Evolutionary conservation across 129 eudicot species (phyloP).

Genomic region (Sambucus nigra): DNA sequence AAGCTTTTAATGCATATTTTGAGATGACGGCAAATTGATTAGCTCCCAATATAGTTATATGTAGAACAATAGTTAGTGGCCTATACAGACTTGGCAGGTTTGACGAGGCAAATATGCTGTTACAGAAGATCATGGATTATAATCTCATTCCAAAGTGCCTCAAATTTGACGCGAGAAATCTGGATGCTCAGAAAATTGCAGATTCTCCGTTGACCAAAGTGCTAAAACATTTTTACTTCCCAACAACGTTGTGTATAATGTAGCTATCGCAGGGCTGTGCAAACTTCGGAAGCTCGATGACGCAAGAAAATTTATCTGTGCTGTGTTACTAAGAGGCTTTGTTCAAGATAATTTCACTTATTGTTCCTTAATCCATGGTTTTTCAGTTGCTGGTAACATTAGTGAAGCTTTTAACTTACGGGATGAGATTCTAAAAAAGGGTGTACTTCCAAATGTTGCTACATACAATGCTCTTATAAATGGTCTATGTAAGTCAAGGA

Average conservation of each 20-base stretch:
- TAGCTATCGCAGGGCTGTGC: slow-evolving; percentile 63
- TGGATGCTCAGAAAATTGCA: slow-evolving; percentile 20
- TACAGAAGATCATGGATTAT: slow-evolving; percentile 53
- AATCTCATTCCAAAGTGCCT: slow-evolving; percentile 28
- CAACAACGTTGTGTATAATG: slow-evolving; percentile 53
- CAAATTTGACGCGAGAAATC: slow-evolving; percentile 18
- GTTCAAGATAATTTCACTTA: slow-evolving; percentile 68
- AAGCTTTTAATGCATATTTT: slow-evolving; percentile 44
- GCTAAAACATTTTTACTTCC: slow-evolving; percentile 26
- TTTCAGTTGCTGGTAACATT: slow-evolving; percentile 46
- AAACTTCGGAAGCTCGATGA: slow-evolving; percentile 55
- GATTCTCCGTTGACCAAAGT: slow-evolving; percentile 30
- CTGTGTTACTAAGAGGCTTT: slow-evolving; percentile 51
- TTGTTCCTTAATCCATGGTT: slow-evolving; percentile 56
- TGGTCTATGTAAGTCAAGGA: slow-evolving; percentile 70
- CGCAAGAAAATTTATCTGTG: slow-evolving; percentile 34
- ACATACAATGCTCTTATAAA: slow-evolving; percentile 60
- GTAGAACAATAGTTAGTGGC: slow-evolving; percentile 51
- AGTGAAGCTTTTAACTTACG: slow-evolving; percentile 64
- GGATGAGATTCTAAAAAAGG: slow-evolving; percentile 65
- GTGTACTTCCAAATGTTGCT: slow-evolving; percentile 52
- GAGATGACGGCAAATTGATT: slow-evolving; percentile 62
- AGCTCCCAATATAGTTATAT: slow-evolving; percentile 51
- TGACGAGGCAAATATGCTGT: slow-evolving; percentile 53
- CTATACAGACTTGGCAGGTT: slow-evolving; percentile 46